Evolutionary conservation across 345 rosid genomes (phyloP).

Genomic region (Litchi chinensis): DNA sequence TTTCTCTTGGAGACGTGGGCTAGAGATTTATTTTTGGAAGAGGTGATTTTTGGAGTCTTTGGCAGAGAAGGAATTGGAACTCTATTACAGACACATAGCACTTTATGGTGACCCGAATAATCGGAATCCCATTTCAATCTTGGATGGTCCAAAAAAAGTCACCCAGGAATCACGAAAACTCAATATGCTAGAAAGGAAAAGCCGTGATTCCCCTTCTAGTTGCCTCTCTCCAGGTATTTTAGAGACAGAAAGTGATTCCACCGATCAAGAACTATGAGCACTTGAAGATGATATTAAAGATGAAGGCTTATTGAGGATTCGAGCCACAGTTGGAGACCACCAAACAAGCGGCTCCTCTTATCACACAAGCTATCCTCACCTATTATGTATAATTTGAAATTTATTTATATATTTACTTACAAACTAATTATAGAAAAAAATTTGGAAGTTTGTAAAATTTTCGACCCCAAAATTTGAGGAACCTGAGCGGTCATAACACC

Average conservation of each 20-base stretch:
- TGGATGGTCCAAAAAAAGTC: conserved; percentile 40
- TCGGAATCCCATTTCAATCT: conserved; percentile 54
- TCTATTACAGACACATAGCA: conserved; percentile 70
- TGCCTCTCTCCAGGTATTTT: conserved; percentile 26
- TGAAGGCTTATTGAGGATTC: conserved; percentile 21
- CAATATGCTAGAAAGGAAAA: conserved; percentile 23
- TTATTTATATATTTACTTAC: too few species aligned
- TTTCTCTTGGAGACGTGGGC: background rate
- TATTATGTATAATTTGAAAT: too few species aligned
- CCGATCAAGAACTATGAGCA: conserved; percentile 29
- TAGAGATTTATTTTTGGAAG: background rate
- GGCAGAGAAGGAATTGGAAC: conserved; percentile 81
- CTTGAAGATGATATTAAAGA: conserved; percentile 36
- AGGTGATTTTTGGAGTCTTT: background rate
- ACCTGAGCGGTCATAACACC: too few species aligned
- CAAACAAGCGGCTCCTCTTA: too few species aligned
- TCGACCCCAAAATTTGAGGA: too few species aligned
- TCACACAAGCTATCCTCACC: too few species aligned
- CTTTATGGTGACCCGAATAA: conserved; percentile 71
- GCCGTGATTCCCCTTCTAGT: background rate
- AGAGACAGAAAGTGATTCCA: conserved; percentile 33
- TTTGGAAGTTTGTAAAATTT: too few species aligned
- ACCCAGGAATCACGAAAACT: conserved; percentile 32
- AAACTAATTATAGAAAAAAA: too few species aligned
- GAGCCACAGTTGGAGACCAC: too few species aligned